Evolutionary conservation across 768 basidiomycete genomes (phyloP).

Genomic region (Serendipita vermifera): DNA sequence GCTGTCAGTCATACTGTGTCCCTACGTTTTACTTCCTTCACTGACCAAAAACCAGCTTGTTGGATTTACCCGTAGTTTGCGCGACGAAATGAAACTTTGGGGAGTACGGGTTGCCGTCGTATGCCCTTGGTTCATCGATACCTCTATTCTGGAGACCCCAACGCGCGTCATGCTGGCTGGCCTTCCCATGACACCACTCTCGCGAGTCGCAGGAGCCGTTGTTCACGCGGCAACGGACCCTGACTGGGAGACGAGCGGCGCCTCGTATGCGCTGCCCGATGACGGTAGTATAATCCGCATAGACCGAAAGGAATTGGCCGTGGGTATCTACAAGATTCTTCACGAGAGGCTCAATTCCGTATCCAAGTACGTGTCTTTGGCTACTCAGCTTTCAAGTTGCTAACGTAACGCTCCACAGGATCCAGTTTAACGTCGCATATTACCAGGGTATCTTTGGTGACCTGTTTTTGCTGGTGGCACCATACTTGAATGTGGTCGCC

Average conservation of each 20-base stretch:
- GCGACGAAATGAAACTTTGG: conserved; percentile 24
- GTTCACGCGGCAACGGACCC: conserved; percentile 39
- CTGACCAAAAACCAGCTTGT: no score
- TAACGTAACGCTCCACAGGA: not conserved
- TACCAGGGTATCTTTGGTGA: not conserved
- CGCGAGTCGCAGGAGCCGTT: conserved; percentile 39
- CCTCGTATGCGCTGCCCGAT: conserved; percentile 36
- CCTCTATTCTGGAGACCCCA: conserved; percentile 30
- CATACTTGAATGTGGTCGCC: not conserved
- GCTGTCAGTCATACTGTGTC: conserved; percentile 27
- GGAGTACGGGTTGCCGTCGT: conserved; percentile 36
- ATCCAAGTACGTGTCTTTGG: not conserved
- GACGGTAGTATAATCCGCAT: conserved; percentile 38
- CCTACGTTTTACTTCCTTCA: no score
- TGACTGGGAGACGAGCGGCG: conserved; percentile 33
- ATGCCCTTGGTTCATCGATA: conserved; percentile 44
- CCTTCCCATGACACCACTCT: conserved; percentile 35
- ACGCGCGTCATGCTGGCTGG: conserved; percentile 36
- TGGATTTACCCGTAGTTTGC: conserved; percentile 39
- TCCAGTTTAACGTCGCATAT: not conserved
- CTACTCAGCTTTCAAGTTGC: no score
- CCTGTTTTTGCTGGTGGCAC: not conserved
- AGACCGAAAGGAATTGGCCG: conserved; percentile 28
- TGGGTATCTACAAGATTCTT: conserved; percentile 42
- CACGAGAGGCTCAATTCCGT: conserved; percentile 19